These are phyloP conservation scores for Lophiostoma macrostomum DNA, from an alignment of 495 filamentous ascomycete species.

Conservation along the genomic window DNA sequence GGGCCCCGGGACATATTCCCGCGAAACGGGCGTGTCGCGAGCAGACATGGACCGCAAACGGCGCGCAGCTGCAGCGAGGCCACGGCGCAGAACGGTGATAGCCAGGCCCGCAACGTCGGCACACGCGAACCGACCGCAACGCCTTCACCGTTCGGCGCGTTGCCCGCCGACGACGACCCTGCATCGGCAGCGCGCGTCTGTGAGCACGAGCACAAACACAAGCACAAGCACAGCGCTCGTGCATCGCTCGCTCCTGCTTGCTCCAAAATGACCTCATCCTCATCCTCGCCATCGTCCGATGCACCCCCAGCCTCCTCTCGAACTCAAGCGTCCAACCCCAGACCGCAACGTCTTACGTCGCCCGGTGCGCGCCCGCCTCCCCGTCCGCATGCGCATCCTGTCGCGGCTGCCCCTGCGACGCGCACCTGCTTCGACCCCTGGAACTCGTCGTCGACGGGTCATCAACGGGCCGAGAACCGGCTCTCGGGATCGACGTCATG, in stretches of 20 bases:
- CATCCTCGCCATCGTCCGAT: neutral
- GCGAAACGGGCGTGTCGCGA: too few species aligned
- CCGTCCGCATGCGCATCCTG: conserved; percentile 4
- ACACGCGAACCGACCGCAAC: too few species aligned
- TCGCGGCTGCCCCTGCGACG: conserved; percentile 49
- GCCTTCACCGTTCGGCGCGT: too few species aligned
- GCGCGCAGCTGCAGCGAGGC: too few species aligned
- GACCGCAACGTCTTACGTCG: neutral
- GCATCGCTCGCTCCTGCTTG: conserved; percentile 1
- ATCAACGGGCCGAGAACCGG: conserved; percentile 68
- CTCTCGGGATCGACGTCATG: conserved; percentile 61
- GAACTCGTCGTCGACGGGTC: conserved; percentile 76
- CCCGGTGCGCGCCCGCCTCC: conserved; percentile 47
- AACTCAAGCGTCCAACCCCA: neutral
- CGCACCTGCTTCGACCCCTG: conserved; percentile 68
- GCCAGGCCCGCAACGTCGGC: too few species aligned
- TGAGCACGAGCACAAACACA: neutral
- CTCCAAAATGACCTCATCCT: neutral
- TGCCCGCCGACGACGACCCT: too few species aligned
- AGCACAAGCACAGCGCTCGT: neutral
- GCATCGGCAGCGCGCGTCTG: too few species aligned
- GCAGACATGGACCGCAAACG: too few species aligned
- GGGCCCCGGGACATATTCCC: too few species aligned
- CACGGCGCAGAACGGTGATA: too few species aligned
- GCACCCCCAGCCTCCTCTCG: neutral